These are phyloP conservation scores for Elsinoe perseae DNA, from an alignment of 2,329 filamentous ascomycete genomes.

Conservation along the genomic window DNA sequence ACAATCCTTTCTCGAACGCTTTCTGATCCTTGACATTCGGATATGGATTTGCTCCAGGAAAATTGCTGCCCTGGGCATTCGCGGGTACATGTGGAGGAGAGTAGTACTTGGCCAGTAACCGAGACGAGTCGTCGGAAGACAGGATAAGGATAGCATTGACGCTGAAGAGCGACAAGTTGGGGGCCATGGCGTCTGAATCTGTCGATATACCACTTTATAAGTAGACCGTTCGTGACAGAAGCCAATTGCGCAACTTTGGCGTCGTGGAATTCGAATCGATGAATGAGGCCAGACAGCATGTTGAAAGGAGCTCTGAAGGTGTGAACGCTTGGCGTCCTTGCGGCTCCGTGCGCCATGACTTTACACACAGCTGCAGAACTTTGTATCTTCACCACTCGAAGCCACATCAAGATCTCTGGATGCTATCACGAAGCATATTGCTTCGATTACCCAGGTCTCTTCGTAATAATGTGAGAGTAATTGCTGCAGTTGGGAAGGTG, in stretches of 20 bases:
- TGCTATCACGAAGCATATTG: conserved; percentile 1
- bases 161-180: conserved; percentile 48
- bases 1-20: conserved; percentile 88
- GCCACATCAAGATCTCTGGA: background rate
- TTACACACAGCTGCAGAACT: background rate
- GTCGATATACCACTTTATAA: background rate
- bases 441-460: background rate
- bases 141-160: conserved; percentile 46
- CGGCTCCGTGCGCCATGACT: background rate
- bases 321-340: conserved; percentile 3
- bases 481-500: background rate
- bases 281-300: conserved; percentile 6
- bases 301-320: conserved; percentile 1
- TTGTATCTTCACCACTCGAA: background rate
- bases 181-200: conserved; percentile 35
- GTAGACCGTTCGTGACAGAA: too few species aligned
- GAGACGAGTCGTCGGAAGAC: conserved; percentile 74
- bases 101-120: conserved; percentile 95
- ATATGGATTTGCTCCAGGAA: conserved; percentile 67
- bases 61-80: conserved; percentile 49
- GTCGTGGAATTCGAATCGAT: background rate
- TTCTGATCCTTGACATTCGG: conserved; percentile 88
- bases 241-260: too few species aligned
- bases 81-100: conserved; percentile 59
- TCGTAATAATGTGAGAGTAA: background rate